A percentile compares a stretch with the other conserved stretches of the same genome.
These are phyloP conservation scores for Malassezia obtusa DNA, from an alignment of 1,284 basidiomycete genomes.

Conservation along the genomic window DNA sequence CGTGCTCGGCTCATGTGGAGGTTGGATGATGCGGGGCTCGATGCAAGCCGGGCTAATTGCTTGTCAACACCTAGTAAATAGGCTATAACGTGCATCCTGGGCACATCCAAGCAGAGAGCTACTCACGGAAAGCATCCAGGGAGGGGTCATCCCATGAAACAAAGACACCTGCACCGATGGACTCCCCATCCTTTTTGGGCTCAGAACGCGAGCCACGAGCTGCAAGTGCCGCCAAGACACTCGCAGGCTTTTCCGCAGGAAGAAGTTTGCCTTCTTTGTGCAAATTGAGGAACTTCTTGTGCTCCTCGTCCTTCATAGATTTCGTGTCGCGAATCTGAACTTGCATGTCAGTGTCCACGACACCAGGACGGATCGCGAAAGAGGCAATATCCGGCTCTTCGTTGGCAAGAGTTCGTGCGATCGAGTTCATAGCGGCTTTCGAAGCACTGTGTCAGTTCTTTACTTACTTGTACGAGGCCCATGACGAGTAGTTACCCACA, in stretches of 20 bases:
- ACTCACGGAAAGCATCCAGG: neutral
- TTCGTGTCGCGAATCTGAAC: slow-evolving; percentile 45
- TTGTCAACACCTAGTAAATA: too few relatives aligned
- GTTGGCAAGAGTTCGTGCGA: slow-evolving; percentile 65
- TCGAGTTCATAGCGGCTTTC: slow-evolving; percentile 69
- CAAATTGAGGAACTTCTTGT: slow-evolving; percentile 57
- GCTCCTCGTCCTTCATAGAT: slow-evolving; percentile 54
- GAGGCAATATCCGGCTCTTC: slow-evolving; percentile 67
- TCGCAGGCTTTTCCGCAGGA: slow-evolving; percentile 54
- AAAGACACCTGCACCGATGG: slow-evolving; percentile 56
- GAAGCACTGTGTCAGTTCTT: slow-evolving; percentile 18
- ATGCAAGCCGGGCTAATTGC: too few relatives aligned
- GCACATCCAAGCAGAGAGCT: neutral
- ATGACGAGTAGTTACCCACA: slow-evolving; percentile 58
- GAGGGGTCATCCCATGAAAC: slow-evolving; percentile 54
- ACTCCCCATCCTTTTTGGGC: slow-evolving; percentile 47
- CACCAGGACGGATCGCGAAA: slow-evolving; percentile 71
- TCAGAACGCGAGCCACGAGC: slow-evolving; percentile 49
- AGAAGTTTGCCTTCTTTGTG: slow-evolving; percentile 59
- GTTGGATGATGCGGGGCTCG: too few relatives aligned
- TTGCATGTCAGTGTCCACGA: slow-evolving; percentile 58
- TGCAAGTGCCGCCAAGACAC: slow-evolving; percentile 58
- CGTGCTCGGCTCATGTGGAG: neutral
- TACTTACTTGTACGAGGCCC: slow-evolving; percentile 62
- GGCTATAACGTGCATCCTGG: too few relatives aligned